These are phyloP conservation scores for Grifola frondosa DNA, from an alignment of 1,284 basidiomycete species.

Conservation along the genomic window DNA sequence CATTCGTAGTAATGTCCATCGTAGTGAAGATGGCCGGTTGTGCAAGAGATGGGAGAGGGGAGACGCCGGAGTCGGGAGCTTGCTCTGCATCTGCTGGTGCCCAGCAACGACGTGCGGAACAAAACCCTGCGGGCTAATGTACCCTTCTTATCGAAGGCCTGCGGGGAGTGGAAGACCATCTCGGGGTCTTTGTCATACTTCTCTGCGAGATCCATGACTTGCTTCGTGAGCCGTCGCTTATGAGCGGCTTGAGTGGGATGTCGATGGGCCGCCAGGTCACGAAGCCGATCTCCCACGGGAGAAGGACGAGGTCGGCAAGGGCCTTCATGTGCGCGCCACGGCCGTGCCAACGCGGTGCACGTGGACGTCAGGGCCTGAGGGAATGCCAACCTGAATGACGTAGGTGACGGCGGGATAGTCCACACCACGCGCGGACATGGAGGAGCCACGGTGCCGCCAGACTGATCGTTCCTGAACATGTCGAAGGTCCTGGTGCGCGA, in stretches of 20 bases:
- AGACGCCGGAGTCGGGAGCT: too few relatives aligned
- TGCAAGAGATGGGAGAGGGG: too few relatives aligned
- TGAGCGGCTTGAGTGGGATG: slow-evolving; percentile 68
- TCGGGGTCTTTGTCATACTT: slow-evolving; percentile 50
- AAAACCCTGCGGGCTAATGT: slow-evolving; percentile 7
- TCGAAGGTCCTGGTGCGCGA: slow-evolving; percentile 69
- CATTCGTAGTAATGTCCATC: slow-evolving; percentile 97
- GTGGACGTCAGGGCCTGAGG: slow-evolving; percentile 73
- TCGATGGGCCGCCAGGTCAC: slow-evolving; percentile 61
- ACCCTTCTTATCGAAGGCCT: not conserved
- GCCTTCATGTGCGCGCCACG: slow-evolving; percentile 66
- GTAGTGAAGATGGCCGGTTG: slow-evolving; percentile 84
- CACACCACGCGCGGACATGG: slow-evolving; percentile 87
- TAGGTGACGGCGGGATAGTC: slow-evolving; percentile 90
- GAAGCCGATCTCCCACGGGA: slow-evolving; percentile 81
- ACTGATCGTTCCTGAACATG: slow-evolving; percentile 62
- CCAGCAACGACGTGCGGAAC: slow-evolving; percentile 9
- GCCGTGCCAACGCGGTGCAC: slow-evolving; percentile 87
- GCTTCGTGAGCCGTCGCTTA: slow-evolving; percentile 45
- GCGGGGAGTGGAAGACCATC: slow-evolving; percentile 14
- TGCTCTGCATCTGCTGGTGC: slow-evolving; percentile 15
- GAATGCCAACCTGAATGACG: slow-evolving; percentile 90
- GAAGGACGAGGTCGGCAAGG: slow-evolving; percentile 83
- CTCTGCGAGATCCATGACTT: slow-evolving; percentile 50
- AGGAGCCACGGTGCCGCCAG: slow-evolving; percentile 71